Evolutionary conservation across 129 eudicot genomes (phyloP).

Genomic region (Pulicaria dysenterica): DNA sequence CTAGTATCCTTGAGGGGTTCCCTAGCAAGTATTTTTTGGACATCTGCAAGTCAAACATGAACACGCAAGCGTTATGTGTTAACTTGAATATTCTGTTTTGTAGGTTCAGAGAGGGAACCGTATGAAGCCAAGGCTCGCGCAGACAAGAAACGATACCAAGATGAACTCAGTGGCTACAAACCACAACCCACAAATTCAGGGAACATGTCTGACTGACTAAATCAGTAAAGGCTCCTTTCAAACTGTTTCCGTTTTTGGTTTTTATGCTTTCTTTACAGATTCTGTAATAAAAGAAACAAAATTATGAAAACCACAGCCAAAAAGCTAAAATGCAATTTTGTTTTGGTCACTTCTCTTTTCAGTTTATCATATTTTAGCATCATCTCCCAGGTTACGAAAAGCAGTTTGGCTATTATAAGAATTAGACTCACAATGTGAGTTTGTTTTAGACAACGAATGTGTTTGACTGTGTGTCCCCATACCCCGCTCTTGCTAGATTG

Average conservation of each 20-base stretch:
- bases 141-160: conserved; percentile 64
- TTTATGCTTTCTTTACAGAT: background rate
- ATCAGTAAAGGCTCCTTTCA: conserved; percentile 5
- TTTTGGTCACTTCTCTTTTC: conserved; percentile 1
- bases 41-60: too few species aligned
- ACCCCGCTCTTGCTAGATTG: too few species aligned
- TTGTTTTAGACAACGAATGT: too few species aligned
- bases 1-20: background rate
- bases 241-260: background rate
- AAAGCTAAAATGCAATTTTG: conserved; percentile 1
- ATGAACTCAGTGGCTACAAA: conserved; percentile 59
- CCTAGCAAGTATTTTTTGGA: too few species aligned
- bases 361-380: background rate
- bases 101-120: conserved; percentile 79
- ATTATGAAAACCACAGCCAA: conserved; percentile 25
- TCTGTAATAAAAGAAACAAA: conserved; percentile 9
- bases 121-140: conserved; percentile 75
- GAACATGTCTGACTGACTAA: conserved; percentile 22
- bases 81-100: conserved; percentile 13
- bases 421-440: too few species aligned
- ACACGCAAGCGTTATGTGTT: background rate
- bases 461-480: too few species aligned
- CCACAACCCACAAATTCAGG: conserved; percentile 46
- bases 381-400: too few species aligned
- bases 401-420: too few species aligned